Evolutionary conservation across 306 rosid species (phyloP), one percentile per base, ranked within the genome.

Genomic region (Morella rubra): DNA sequence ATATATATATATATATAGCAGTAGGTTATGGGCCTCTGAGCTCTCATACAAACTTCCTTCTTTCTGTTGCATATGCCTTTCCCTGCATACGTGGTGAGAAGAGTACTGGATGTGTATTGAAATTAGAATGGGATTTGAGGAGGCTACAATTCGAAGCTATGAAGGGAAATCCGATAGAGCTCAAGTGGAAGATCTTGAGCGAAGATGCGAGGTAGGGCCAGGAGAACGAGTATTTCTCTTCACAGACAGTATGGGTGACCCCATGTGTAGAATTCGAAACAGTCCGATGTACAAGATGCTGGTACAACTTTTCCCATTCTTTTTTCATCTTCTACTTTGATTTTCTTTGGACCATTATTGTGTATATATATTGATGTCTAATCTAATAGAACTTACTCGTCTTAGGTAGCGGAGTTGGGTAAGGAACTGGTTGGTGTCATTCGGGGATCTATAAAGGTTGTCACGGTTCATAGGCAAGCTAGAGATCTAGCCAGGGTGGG

Each of bases 211-310:
- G 81, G 90, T 92, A 85, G 96, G 96, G 13, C 90, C 95, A 74
- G 37, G 91, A 11, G 86, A 88, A 78, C 89, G 92, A 37, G 80
- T 90, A 9, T 85, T 87, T 44, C 96, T 94, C 96, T 94, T 85
- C 95, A 88, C 93, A 42, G 96, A 94, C 80, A 84, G 91, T 71
- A 55, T 92, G 88, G 98, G 96, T 79, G 98, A 94, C 96, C 98
- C 96, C 89, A 94, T 94, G 32, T 94, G 97, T 85, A 94, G 98
- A 87, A 92, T 94, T 69, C 74, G 95, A 60, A 92, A 92, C 76
- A 89, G 97, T 80, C 98, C 95, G 76, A 77, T 89, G 88, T 90
- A 81, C 90, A 90, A 80, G 66, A 90, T 94, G 98, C 96, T 94
- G 95, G 98, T 95, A 84, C 51, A 61, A 79, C 66, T 71, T 32